Conservation (phyloP, 2,329 filamentous ascomycete species). For the Scorias spongiosa region DNA sequence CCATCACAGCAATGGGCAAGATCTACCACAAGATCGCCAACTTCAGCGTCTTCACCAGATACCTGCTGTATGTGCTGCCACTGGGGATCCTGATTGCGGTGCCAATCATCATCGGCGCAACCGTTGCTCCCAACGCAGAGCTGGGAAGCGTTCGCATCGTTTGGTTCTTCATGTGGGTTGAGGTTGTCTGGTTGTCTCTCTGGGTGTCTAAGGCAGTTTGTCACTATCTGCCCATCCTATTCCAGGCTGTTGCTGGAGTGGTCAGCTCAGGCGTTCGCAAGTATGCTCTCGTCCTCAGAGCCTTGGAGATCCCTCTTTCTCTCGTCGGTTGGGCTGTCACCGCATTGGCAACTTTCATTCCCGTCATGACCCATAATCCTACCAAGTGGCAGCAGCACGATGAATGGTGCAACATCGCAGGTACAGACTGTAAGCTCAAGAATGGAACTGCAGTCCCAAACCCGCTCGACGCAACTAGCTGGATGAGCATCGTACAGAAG, state of each 20-base stretch:
- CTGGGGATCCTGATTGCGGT: conserved; percentile 43
- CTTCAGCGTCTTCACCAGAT: conserved; percentile 47
- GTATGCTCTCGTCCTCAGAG: conserved; percentile 43
- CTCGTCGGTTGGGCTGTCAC: conserved; percentile 45
- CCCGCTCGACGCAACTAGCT: conserved; percentile 20
- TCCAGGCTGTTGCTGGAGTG: conserved; percentile 46
- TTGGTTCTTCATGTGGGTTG: conserved; percentile 51
- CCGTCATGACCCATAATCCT: conserved; percentile 27
- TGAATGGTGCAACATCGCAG: neutral
- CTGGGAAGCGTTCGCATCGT: conserved; percentile 42
- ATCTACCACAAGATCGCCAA: conserved; percentile 46
- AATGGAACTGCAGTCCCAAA: conserved; percentile 2
- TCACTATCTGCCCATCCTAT: conserved; percentile 42
- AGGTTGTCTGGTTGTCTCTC: conserved; percentile 47
- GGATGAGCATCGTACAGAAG: conserved; percentile 43
- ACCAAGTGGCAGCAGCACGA: conserved; percentile 8
- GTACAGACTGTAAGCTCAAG: neutral
- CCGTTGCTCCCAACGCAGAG: conserved; percentile 28
- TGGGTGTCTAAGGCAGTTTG: conserved; percentile 48
- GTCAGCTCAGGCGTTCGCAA: conserved; percentile 50
- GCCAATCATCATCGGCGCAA: conserved; percentile 48
- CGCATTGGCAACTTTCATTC: conserved; percentile 44
- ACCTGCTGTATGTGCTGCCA: conserved; percentile 47
- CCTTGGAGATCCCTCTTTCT: conserved; percentile 45
- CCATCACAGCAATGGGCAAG: conserved; percentile 42